Evolutionary conservation across 192 early-diverging fungal species (phyloP).

Genomic region (Backusella sp.): DNA sequence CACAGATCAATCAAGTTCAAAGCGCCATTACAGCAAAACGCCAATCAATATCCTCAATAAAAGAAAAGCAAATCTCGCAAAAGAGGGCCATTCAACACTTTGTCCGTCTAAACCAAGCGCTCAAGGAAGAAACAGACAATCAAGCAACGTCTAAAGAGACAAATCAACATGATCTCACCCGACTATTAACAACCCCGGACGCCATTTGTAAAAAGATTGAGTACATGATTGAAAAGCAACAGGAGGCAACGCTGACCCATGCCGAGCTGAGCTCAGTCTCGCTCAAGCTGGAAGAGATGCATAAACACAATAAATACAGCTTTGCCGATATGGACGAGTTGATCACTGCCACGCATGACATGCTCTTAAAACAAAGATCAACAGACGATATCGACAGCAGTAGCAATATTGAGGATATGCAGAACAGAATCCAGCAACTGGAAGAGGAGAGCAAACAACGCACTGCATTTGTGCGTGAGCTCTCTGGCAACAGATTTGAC

Average conservation of each 20-base stretch:
- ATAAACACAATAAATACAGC: neutral
- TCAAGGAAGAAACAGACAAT: neutral
- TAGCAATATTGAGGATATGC: neutral
- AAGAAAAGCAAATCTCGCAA: neutral
- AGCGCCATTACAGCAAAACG: neutral
- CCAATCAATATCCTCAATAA: neutral
- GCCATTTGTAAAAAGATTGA: neutral
- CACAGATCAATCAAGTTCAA: constrained; percentile 4
- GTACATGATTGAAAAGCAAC: neutral
- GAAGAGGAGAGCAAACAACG: neutral
- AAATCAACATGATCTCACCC: neutral
- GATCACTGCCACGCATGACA: too few species aligned
- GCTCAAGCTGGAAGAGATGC: neutral
- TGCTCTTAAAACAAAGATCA: neutral
- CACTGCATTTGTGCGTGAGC: neutral
- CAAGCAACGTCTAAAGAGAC: neutral
- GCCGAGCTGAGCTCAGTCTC: neutral
- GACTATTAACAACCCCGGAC: neutral
- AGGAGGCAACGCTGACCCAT: neutral
- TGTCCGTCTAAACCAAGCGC: neutral
- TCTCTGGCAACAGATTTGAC: neutral
- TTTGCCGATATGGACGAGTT: neutral
- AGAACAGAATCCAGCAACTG: neutral
- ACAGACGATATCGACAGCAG: neutral
- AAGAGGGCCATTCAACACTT: neutral